Evolutionary conservation across 2,329 filamentous ascomycete genomes (phyloP), one percentile per base, ranked within the genome.

Genomic region (Calonectria naviculata): DNA sequence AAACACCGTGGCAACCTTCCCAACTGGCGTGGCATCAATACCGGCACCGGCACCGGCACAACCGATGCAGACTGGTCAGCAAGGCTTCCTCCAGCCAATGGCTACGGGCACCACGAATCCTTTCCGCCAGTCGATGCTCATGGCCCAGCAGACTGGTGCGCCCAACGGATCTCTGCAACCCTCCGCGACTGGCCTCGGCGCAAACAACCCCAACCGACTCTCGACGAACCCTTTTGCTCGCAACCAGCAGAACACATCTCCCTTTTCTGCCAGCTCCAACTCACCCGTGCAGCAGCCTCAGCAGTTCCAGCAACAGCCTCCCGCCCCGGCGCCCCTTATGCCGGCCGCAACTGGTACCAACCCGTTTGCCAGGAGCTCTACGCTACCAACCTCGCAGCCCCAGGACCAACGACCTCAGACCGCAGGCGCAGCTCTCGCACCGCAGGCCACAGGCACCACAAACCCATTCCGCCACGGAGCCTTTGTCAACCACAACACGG

Each of bases 401-500:
- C 83, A 84, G 49, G 80, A 83, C 41, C 85, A 85, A 62, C 81
- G 84, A n/a, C 86, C 85, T 1, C 85, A 87, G 47, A 85, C 86
- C 2, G 85, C 83, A 42, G 83, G 83, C 38, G 81, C 88, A 42
- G 81, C 88, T 60, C 84, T 97, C 6, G 89, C 89, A 65, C 91
- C 95, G 2, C 95, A 96, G 78, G 89, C 93, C 1, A 98, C 95
- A 0, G 95, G 95, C 10, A 95, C 91, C 78, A 98, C 95, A 2
- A 99, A 99, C 79, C 97, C 97, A 0, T 98, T 98, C 88, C 90
- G 97, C 19, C 95, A 98, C 80, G 94, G 93, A 54, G 91, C 93
- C 5, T 97, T 98, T 81, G 92, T 97, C 64, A 97, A 97, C 80
- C 95, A 97, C 79, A 88, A 92, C 73, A 97, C 95, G 0, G 95